These are phyloP conservation scores for Nicotiana obtusifolia DNA, from an alignment of 257 asterid genomes.

Conservation along the genomic window DNA sequence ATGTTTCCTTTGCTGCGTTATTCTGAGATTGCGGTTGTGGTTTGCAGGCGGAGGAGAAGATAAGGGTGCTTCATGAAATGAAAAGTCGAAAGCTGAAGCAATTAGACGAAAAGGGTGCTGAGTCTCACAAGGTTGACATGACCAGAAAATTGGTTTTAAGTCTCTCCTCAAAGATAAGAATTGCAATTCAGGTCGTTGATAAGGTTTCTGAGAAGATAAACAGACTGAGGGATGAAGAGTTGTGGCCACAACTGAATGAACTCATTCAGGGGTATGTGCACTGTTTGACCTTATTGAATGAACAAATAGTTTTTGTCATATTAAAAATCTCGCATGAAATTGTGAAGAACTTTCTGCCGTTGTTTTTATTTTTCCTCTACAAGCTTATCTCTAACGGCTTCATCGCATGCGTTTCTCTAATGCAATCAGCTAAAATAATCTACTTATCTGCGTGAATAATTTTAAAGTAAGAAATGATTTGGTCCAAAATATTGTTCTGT, in stretches of 20 bases:
- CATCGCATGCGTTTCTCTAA: neutral
- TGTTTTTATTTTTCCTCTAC: neutral
- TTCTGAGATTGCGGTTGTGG: neutral
- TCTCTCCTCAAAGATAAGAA: constrained; percentile 77
- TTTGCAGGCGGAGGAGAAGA: constrained; percentile 86
- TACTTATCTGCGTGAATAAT: neutral
- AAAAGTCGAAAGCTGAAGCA: constrained; percentile 57
- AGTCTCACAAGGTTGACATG: constrained; percentile 63
- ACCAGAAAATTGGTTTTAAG: constrained; percentile 68
- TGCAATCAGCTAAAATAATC: neutral
- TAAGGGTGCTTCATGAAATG: constrained; percentile 76
- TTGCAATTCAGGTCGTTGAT: constrained; percentile 94
- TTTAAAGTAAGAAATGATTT: neutral
- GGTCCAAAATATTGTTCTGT: neutral
- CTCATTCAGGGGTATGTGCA: constrained; percentile 72
- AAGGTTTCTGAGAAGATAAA: constrained; percentile 82
- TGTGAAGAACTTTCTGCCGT: neutral
- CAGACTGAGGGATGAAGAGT: constrained; percentile 76
- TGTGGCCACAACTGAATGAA: constrained; percentile 93
- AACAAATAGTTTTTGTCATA: neutral
- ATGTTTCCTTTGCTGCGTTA: neutral
- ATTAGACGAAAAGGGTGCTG: constrained; percentile 80
- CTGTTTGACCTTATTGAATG: neutral
- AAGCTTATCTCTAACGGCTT: neutral
- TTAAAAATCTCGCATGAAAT: neutral